Evolutionary conservation across 2,329 filamentous ascomycete species (phyloP).

Genomic region (Falciphora oryzae): DNA sequence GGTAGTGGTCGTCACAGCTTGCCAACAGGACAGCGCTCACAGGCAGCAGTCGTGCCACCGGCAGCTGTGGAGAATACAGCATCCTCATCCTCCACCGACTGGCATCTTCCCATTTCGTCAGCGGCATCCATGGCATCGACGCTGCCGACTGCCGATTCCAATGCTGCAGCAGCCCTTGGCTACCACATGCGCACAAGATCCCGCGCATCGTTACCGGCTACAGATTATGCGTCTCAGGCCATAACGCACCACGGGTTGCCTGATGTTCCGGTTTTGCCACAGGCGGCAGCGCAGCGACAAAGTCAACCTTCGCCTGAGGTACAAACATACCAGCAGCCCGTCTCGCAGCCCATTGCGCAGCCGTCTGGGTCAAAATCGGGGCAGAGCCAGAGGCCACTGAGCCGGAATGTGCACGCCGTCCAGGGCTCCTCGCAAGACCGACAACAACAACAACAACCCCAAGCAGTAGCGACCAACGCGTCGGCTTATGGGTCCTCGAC

Average conservation of each 20-base stretch:
- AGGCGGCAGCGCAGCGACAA: slow-evolving; percentile 19
- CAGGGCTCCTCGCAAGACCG: slow-evolving; percentile 15
- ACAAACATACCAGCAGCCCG: slow-evolving; percentile 18
- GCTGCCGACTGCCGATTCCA: not conserved
- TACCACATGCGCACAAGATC: slow-evolving; percentile 13
- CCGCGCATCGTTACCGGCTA: slow-evolving; percentile 16
- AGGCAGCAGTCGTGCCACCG: not conserved
- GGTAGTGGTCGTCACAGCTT: not conserved
- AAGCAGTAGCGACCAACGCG: slow-evolving; percentile 13
- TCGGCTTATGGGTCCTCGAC: slow-evolving; percentile 15
- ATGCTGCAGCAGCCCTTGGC: not conserved
- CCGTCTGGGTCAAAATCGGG: slow-evolving; percentile 26
- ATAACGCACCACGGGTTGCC: slow-evolving; percentile 14
- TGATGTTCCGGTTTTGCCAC: slow-evolving; percentile 16
- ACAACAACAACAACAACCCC: slow-evolving; percentile 12
- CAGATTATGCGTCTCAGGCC: slow-evolving; percentile 14
- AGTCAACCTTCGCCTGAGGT: slow-evolving; percentile 25
- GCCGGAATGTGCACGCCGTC: not conserved
- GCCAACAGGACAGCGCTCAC: slow-evolving; percentile 1
- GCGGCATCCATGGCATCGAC: not conserved
- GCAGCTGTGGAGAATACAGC: not conserved
- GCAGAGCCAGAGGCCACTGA: slow-evolving; percentile 28
- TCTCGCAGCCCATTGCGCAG: slow-evolving; percentile 21
- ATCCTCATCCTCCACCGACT: not conserved
- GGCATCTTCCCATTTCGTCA: not conserved